Evolutionary conservation across 257 asterid species (phyloP).

Genomic region (Cinchona pubescens): DNA sequence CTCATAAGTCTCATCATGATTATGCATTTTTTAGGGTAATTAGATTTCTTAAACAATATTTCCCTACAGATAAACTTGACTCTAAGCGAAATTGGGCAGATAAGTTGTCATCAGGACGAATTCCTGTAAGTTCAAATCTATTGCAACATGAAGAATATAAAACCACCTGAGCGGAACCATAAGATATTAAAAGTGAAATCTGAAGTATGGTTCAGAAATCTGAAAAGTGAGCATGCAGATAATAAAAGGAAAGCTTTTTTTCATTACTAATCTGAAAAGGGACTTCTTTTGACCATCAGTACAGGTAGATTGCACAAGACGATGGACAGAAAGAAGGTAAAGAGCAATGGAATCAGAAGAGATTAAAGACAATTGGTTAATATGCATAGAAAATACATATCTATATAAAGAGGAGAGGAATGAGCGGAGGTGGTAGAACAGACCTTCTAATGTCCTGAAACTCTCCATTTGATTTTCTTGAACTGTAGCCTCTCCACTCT

Average conservation of each 20-base stretch:
- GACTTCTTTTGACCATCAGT: neutral
- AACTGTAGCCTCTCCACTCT: constrained; percentile 14
- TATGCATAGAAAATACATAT: neutral
- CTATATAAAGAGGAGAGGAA: neutral
- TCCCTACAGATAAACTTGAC: neutral
- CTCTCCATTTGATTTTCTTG: constrained; percentile 27
- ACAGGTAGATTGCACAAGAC: neutral
- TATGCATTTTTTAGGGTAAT: neutral
- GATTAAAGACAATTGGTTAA: neutral
- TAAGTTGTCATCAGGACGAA: neutral
- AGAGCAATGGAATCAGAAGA: neutral
- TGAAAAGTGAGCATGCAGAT: neutral
- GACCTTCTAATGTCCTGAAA: constrained; percentile 29
- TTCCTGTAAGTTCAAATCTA: neutral
- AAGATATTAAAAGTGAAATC: neutral
- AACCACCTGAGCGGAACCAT: neutral
- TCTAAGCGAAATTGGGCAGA: neutral
- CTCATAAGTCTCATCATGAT: neutral
- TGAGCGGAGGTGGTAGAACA: constrained; percentile 1
- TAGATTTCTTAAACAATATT: neutral
- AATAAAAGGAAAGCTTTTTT: neutral
- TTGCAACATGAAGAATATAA: no score
- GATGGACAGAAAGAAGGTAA: neutral
- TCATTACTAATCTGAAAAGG: neutral
- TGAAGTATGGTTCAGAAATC: neutral